Evolutionary conservation across 2,329 filamentous ascomycete species (phyloP).

Genomic region (Rutstroemia sydowiana): DNA sequence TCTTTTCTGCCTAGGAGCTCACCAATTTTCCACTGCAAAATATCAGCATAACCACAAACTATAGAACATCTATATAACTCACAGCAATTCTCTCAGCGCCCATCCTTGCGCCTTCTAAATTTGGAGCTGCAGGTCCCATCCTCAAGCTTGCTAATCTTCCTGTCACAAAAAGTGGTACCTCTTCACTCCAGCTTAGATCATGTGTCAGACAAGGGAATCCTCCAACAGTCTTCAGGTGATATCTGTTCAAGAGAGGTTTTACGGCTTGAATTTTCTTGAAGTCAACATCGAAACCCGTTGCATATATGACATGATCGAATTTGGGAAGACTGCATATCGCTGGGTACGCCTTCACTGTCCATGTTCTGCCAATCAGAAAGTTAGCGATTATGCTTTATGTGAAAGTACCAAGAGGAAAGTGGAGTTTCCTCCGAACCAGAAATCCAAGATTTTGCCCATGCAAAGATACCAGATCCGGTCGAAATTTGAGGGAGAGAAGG

Average conservation of each 20-base stretch:
- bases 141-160: constrained; percentile 60
- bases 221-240: constrained; percentile 54
- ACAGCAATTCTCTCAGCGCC: constrained; percentile 56
- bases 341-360: constrained; percentile 43
- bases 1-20: constrained; percentile 11
- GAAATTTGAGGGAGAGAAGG: too few species aligned
- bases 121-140: constrained; percentile 65
- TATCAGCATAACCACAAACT: background rate
- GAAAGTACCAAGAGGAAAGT: too few species aligned
- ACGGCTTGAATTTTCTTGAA: constrained; percentile 55
- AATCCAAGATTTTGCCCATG: too few species aligned
- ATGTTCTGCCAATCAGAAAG: too few species aligned
- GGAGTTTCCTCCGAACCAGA: too few species aligned
- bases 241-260: constrained; percentile 46
- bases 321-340: constrained; percentile 38
- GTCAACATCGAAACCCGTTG: constrained; percentile 63
- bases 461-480: too few species aligned
- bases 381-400: too few species aligned
- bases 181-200: constrained; percentile 66
- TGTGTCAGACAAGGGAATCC: constrained; percentile 69
- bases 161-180: constrained; percentile 66
- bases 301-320: constrained; percentile 38
- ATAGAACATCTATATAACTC: background rate
- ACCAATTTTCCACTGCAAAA: constrained; percentile 17
- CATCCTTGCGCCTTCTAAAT: constrained; percentile 64